Percentiles rank a stretch among this genome's conserved stretches.
phyloP scores from a whole-genome alignment of 23 red algal genomes.

The Gracilariopsis chorda region DNA sequence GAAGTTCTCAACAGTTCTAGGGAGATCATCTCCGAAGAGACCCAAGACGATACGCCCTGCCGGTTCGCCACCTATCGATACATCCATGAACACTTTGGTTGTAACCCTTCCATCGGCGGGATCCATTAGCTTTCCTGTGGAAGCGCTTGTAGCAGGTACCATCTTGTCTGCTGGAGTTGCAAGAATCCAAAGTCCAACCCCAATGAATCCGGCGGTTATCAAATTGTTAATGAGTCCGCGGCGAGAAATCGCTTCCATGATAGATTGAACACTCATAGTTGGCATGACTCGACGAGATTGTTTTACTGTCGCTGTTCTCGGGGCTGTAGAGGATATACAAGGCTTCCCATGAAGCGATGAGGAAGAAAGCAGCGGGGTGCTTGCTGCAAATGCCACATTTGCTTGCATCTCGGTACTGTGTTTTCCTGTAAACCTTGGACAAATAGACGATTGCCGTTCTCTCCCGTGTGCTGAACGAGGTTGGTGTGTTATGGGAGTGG shows the following conservation, averaged over 20 bases:
- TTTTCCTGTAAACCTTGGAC: background rate
- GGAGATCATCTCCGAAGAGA: slow-evolving; percentile 84
- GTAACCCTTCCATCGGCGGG: slow-evolving; percentile 69
- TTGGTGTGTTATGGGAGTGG: too few relatives aligned
- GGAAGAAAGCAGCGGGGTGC: background rate
- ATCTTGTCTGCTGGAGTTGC: slow-evolving; percentile 59
- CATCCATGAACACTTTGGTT: slow-evolving; percentile 80
- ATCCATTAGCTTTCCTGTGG: background rate
- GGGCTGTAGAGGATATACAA: background rate
- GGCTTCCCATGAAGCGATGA: background rate
- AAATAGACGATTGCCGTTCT: background rate
- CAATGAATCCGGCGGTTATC: slow-evolving; percentile 74
- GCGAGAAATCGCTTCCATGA: slow-evolving; percentile 61
- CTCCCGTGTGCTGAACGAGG: too few relatives aligned
- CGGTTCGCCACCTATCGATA: slow-evolving; percentile 58
- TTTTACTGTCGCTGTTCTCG: background rate
- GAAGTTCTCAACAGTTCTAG: slow-evolving; percentile 91
- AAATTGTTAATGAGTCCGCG: slow-evolving; percentile 74
- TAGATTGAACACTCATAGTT: background rate
- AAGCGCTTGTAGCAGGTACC: background rate
- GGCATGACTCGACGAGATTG: background rate
- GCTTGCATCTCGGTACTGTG: background rate
- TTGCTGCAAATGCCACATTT: background rate
- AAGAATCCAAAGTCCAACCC: slow-evolving; percentile 59
- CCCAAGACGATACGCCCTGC: slow-evolving; percentile 79